Base-by-base conservation (phyloP, 148 eudicot genomes). In the Rhododendron mucronatum region DNA sequence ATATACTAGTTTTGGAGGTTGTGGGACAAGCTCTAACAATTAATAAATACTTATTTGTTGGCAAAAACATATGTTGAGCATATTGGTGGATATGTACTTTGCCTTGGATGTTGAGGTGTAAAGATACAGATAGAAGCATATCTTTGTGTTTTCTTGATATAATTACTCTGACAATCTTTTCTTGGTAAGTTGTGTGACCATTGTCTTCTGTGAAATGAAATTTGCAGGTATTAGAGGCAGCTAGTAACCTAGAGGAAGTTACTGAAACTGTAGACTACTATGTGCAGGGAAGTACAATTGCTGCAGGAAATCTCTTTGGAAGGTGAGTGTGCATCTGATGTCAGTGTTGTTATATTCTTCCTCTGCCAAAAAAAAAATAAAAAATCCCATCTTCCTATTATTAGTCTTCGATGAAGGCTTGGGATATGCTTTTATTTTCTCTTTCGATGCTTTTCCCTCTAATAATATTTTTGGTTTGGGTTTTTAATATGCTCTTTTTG, bases 291-390 rank as follows among this genome's bases (percentile, higher is more conserved):
- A 92, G 93, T 90, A 97, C 99, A 84, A 86, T 97, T 91, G 96
- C 96, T 86, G 99, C 96, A 30, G 98, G 99, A 73, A 97, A 97
- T 91, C 89, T 97, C 67, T 97, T 95, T 89, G 99, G 99, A 90
- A 94, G 99, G 99, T 97, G 88, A 88, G 33, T 85, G 47, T 86
- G 41, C 89, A 48, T 82, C 13, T 77, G 57, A 51, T 30, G 74
- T 44, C 28, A 0, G 65, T 67, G 33, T 50, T 41, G 84, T 73
- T 80, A 44, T 44, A 75, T 67, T 84, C 41, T 75, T 88, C 7
- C 87, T 63, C 48, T 69, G 53, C 1, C 35, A 15, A 8, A 35
- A 80, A 41, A 67, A 65, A 5, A 0, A 9, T 2, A 67, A 13
- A 13, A 8, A 11, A 3, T 69, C 75, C 12, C 51, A 47, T 81